Evolutionary conservation across 208 protist species (phyloP).

Genomic region (Crithidia brevicula): DNA sequence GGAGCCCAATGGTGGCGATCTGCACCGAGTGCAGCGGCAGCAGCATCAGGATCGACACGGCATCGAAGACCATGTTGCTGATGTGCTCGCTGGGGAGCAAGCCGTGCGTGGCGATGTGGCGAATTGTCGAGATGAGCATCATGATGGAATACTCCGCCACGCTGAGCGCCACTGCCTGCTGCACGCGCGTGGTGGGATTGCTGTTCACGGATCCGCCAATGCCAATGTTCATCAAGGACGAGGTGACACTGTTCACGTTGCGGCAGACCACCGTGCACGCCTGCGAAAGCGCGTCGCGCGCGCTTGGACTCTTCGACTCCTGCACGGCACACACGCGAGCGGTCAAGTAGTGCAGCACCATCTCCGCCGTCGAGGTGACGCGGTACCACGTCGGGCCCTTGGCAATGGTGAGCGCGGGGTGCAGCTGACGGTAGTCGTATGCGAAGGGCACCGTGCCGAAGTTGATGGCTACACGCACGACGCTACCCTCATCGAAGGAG

Average conservation of each 20-base stretch:
- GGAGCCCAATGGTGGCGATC: slow-evolving; percentile 77
- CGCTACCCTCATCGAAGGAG: slow-evolving; percentile 58
- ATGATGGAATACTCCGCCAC: slow-evolving; percentile 79
- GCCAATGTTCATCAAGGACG: slow-evolving; percentile 71
- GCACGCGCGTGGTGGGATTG: slow-evolving; percentile 42
- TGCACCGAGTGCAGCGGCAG: slow-evolving; percentile 84
- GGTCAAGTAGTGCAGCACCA: slow-evolving; percentile 80
- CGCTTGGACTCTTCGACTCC: slow-evolving; percentile 38
- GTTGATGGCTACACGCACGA: slow-evolving; percentile 74
- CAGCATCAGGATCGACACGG: slow-evolving; percentile 81
- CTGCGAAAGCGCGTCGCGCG: slow-evolving; percentile 50
- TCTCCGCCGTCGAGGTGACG: slow-evolving; percentile 73
- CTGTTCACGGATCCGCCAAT: slow-evolving; percentile 32
- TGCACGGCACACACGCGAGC: slow-evolving; percentile 65
- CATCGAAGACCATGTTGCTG: slow-evolving; percentile 78
- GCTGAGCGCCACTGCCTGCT: slow-evolving; percentile 65
- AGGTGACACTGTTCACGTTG: slow-evolving; percentile 70
- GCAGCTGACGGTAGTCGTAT: slow-evolving; percentile 84
- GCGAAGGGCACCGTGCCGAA: slow-evolving; percentile 78
- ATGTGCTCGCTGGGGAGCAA: slow-evolving; percentile 35
- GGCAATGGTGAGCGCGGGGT: slow-evolving; percentile 53
- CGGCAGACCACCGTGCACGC: slow-evolving; percentile 80
- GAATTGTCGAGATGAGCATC: slow-evolving; percentile 79
- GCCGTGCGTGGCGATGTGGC: slow-evolving; percentile 56
- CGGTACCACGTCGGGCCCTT: slow-evolving; percentile 76